Percentiles rank a stretch among this genome's conserved stretches.
Conservation (phyloP, 2,329 filamentous ascomycete species). For the Alternaria ethzedia region DNA sequence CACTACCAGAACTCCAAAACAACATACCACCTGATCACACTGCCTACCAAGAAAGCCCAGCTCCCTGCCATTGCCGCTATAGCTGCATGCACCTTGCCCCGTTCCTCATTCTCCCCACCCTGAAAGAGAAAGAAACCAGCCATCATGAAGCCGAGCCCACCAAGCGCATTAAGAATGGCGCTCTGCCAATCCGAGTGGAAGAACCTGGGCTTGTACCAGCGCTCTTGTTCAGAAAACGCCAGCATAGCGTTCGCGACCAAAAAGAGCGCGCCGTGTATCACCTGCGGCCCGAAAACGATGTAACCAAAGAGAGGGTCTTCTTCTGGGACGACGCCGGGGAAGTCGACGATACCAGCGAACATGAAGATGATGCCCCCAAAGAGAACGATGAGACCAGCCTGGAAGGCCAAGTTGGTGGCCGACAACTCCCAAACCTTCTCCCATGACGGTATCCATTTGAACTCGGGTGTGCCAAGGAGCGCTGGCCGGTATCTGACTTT, state of each 20-base stretch:
- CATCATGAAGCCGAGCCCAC: constrained; percentile 39
- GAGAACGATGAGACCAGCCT: constrained; percentile 37
- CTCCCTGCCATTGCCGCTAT: constrained; percentile 31
- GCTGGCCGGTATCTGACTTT: constrained; percentile 31
- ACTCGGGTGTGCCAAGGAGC: constrained; percentile 30
- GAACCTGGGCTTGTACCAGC: constrained; percentile 35
- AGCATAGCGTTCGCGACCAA: constrained; percentile 35
- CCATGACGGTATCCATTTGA: constrained; percentile 30
- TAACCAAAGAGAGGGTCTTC: constrained; percentile 15
- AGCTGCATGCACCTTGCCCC: constrained; percentile 13
- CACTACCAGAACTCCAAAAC: constrained; percentile 18
- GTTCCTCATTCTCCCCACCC: background rate
- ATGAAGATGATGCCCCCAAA: constrained; percentile 41
- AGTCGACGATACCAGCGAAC: constrained; percentile 37
- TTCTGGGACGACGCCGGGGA: constrained; percentile 30
- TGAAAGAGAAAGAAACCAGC: constrained; percentile 32
- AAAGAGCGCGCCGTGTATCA: constrained; percentile 34
- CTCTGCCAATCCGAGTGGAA: constrained; percentile 35
- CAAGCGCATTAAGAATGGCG: constrained; percentile 31
- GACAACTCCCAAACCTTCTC: constrained; percentile 26
- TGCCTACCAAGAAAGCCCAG: constrained; percentile 36
- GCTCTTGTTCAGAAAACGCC: constrained; percentile 31
- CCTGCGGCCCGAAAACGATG: constrained; percentile 35
- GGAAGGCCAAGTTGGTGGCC: constrained; percentile 30
- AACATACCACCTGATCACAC: constrained; percentile 32